phyloP scores from a whole-genome alignment of 768 basidiomycete genomes.

The Naganishia kalamii region DNA sequence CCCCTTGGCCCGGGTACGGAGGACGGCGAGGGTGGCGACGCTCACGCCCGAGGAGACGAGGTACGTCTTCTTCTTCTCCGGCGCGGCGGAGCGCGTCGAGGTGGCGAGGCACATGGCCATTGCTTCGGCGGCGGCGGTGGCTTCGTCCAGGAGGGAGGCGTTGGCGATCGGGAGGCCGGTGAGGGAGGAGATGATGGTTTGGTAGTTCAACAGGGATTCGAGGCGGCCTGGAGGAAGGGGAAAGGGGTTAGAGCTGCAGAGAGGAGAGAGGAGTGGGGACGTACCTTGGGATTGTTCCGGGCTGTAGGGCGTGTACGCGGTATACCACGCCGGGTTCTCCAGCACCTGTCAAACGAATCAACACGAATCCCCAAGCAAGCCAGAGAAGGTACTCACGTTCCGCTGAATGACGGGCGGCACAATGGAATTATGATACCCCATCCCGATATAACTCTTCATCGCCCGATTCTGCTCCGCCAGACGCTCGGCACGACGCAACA shows the following conservation, averaged over 20 bases:
- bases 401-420: slow-evolving; percentile 92
- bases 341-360: slow-evolving; percentile 33
- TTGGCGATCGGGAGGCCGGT: slow-evolving; percentile 94
- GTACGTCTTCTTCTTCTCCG: slow-evolving; percentile 61
- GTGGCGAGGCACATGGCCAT: slow-evolving; percentile 89
- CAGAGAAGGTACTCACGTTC: slow-evolving; percentile 51
- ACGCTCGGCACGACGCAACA: slow-evolving; percentile 65
- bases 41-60: slow-evolving; percentile 75
- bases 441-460: slow-evolving; percentile 91
- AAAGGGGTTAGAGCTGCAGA: background rate
- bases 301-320: slow-evolving; percentile 90
- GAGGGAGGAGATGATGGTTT: slow-evolving; percentile 90
- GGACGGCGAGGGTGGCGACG: slow-evolving; percentile 83
- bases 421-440: slow-evolving; percentile 94
- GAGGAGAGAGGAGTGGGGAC: slow-evolving; percentile 17
- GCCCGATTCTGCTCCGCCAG: slow-evolving; percentile 72
- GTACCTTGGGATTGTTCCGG: slow-evolving; percentile 96
- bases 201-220: slow-evolving; percentile 92
- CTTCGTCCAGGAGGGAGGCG: slow-evolving; percentile 89
- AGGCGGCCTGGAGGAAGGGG: slow-evolving; percentile 65
- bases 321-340: slow-evolving; percentile 98
- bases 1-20: slow-evolving; percentile 83
- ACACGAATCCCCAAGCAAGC: slow-evolving; percentile 36
- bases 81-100: slow-evolving; percentile 36
- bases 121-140: slow-evolving; percentile 87